Base-by-base conservation (phyloP, 106 monocot genomes). In the Posidonia australis region DNA sequence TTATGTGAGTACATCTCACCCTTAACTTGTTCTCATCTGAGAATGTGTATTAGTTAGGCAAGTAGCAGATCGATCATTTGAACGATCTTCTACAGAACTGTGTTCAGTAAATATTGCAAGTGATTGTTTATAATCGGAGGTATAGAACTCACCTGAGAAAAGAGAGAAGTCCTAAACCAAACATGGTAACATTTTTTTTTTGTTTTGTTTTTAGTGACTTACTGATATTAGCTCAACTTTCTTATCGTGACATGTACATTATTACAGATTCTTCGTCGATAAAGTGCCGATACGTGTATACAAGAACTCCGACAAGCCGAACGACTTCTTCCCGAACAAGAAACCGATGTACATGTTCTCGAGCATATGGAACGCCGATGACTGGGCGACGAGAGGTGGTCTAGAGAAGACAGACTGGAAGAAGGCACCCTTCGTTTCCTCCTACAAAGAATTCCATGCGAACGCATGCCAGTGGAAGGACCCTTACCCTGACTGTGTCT, bases 311-410 rank as follows among this genome's bases (percentile, higher is more conserved):
- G 77, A 60, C 13, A 87, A 87, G 54, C 78, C 79, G 10, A 90
- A 87, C 67, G 44, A 66, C 64, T 98, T 80, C 84, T 98, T 98
- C 77, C 96, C 96, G 0, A 83, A 46, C 26, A 67, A 82, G 68
- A 96, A 96, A 73, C 94, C 94, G 0, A 96, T 96, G 94, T 90
- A 83, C 70, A 71, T 96, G 69, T 86, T 96, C 77, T 96, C 94
- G 1, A 86, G 90, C 82, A 96, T 96, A 71, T 96, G 94, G 94
- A 96, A 96, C 62, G 94, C 94, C 17, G 94, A 96, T 31, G 94
- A 96, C 67, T 96, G 94, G 94, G 94, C 94, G 16, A 96, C 94
- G 1, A 79, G 94, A 46, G 94, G 94, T 0, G 94, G 94, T 4
- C 72, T 96, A 5, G 94, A 96, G 78, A 96, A 96, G 78, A 96